These are phyloP conservation scores for Triangularia verruculosa DNA, from an alignment of 2,329 filamentous ascomycete species.

Conservation along the genomic window DNA sequence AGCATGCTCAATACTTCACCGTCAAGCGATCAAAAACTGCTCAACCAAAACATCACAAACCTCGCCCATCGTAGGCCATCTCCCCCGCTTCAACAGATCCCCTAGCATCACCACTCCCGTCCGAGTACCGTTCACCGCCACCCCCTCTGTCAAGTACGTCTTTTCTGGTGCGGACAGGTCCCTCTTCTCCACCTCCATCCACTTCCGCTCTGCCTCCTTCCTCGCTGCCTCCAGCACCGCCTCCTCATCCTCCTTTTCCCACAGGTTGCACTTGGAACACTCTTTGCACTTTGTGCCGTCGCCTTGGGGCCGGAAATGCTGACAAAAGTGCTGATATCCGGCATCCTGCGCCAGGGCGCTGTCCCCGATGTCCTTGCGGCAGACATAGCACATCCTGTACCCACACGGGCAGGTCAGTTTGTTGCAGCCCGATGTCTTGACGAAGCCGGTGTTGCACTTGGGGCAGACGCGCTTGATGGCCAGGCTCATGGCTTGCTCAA, in stretches of 20 bases:
- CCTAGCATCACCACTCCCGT: background rate
- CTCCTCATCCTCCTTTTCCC: conserved; percentile 72
- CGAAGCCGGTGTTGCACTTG: conserved; percentile 83
- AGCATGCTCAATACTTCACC: background rate
- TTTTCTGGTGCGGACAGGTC: conserved; percentile 55
- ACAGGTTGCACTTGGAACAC: conserved; percentile 78
- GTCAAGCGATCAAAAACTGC: conserved; percentile 30
- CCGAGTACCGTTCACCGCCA: conserved; percentile 23
- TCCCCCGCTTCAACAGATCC: background rate
- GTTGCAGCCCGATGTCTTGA: conserved; percentile 93
- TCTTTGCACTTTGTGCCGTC: conserved; percentile 69
- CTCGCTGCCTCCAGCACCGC: conserved; percentile 65
- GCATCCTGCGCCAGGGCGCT: conserved; percentile 45
- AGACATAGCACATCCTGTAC: conserved; percentile 98
- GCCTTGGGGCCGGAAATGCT: conserved; percentile 83
- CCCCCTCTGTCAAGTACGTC: conserved; percentile 54
- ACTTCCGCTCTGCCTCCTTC: conserved; percentile 67
- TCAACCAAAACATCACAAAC: conserved; percentile 45
- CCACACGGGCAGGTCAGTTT: conserved; percentile 94
- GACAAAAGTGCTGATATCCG: conserved; percentile 92
- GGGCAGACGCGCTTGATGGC: conserved; percentile 95
- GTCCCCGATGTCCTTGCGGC: conserved; percentile 66
- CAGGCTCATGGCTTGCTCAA: conserved; percentile 90
- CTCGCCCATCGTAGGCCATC: conserved; percentile 12
- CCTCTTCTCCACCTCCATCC: conserved; percentile 63